Evolutionary conservation across 495 filamentous ascomycete genomes (phyloP).

Genomic region (Choiromyces venosus): DNA sequence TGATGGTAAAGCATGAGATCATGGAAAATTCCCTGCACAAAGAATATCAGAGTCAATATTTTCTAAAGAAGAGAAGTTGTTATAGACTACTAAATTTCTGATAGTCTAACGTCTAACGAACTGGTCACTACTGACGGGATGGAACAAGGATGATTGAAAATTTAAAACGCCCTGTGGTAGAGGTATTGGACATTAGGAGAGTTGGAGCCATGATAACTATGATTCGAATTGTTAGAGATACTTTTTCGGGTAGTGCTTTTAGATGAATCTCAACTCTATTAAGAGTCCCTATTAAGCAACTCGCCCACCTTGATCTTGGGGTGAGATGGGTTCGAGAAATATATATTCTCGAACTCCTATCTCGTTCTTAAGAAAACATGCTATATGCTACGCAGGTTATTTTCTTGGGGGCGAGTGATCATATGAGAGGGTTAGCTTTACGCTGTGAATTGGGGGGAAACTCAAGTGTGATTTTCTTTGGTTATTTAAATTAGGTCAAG

Average conservation of each 20-base stretch:
- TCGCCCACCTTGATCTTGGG: not conserved
- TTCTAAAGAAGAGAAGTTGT: too few relatives aligned
- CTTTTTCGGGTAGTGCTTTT: not conserved
- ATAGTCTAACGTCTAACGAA: too few relatives aligned
- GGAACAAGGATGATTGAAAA: too few relatives aligned
- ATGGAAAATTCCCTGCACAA: too few relatives aligned
- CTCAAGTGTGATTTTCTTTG: not conserved
- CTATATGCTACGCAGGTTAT: not conserved
- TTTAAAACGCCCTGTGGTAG: too few relatives aligned
- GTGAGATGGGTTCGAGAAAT: not conserved
- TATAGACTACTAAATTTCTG: too few relatives aligned
- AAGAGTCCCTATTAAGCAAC: not conserved
- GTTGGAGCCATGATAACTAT: too few relatives aligned
- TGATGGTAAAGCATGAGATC: too few relatives aligned
- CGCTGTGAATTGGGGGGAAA: not conserved
- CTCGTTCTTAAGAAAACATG: not conserved
- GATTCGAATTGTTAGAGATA: too few relatives aligned
- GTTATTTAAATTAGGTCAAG: not conserved
- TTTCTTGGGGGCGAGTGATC: not conserved
- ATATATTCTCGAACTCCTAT: not conserved
- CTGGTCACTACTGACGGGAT: too few relatives aligned
- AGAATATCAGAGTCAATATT: too few relatives aligned
- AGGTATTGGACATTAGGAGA: too few relatives aligned
- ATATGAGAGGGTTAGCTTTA: not conserved
- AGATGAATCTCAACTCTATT: not conserved